Evolutionary conservation across 2,329 filamentous ascomycete genomes (phyloP).

Genomic region (Calycina herbarum): DNA sequence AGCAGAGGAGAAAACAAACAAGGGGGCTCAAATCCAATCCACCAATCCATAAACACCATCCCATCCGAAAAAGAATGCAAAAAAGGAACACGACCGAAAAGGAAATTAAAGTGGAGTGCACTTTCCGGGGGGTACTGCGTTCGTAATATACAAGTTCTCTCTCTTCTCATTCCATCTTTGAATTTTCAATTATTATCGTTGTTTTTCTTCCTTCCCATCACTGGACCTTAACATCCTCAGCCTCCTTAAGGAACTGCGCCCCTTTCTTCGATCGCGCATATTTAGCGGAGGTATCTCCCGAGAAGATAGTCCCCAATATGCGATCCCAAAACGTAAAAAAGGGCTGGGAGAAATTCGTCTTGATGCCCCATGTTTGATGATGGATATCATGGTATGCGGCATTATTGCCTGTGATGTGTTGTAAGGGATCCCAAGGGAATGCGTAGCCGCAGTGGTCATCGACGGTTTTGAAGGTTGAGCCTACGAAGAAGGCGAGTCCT

Average conservation of each 20-base stretch:
- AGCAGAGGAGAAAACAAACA: background rate
- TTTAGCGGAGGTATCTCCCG: slow-evolving; percentile 31
- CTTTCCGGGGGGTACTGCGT: slow-evolving; percentile 6
- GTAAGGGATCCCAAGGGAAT: slow-evolving; percentile 93
- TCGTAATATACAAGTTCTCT: slow-evolving; percentile 16
- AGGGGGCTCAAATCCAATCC: slow-evolving; percentile 18
- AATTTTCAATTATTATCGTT: slow-evolving; percentile 4
- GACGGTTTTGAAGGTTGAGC: slow-evolving; percentile 91
- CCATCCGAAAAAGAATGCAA: slow-evolving; percentile 1
- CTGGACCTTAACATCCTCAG: slow-evolving; percentile 28
- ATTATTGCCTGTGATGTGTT: slow-evolving; percentile 91
- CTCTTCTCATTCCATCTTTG: background rate
- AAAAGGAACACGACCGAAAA: slow-evolving; percentile 6
- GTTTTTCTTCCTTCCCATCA: slow-evolving; percentile 1
- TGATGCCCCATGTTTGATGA: slow-evolving; percentile 99
- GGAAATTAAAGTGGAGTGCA: slow-evolving; percentile 12
- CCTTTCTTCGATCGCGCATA: slow-evolving; percentile 35
- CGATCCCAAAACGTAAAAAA: slow-evolving; percentile 97
- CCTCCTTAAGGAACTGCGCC: slow-evolving; percentile 33
- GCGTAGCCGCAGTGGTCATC: slow-evolving; percentile 96
- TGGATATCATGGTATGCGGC: slow-evolving; percentile 97
- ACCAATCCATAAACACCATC: slow-evolving; percentile 19
- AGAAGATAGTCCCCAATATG: slow-evolving; percentile 64
- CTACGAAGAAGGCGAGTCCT: slow-evolving; percentile 84
- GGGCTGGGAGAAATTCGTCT: slow-evolving; percentile 87